Evolutionary conservation across 129 eudicot genomes (phyloP).

Genomic region (Lactuca sativa): DNA sequence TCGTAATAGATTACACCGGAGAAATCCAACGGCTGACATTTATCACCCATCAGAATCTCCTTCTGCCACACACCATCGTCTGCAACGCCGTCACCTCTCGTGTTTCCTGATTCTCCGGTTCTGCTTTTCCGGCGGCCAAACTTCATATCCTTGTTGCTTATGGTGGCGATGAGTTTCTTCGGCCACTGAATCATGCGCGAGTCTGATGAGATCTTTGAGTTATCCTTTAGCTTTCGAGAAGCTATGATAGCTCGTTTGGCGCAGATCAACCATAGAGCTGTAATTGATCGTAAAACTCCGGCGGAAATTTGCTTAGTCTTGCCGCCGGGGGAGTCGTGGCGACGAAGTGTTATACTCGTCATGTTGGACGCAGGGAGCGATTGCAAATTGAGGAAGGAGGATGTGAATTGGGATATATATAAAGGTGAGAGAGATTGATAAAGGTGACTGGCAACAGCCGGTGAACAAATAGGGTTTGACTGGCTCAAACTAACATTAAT

Average conservation of each 20-base stretch:
- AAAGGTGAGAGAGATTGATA: slow-evolving; percentile 22
- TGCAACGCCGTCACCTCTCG: slow-evolving; percentile 16
- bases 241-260: slow-evolving; percentile 42
- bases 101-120: slow-evolving; percentile 15
- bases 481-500: not conserved
- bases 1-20: slow-evolving; percentile 68
- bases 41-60: slow-evolving; percentile 67
- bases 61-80: slow-evolving; percentile 60
- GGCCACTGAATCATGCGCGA: slow-evolving; percentile 41
- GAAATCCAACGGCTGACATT: slow-evolving; percentile 67
- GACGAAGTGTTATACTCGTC: slow-evolving; percentile 20
- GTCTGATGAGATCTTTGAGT: slow-evolving; percentile 27
- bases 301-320: slow-evolving; percentile 30
- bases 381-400: slow-evolving; percentile 1
- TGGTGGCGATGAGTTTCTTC: slow-evolving; percentile 33
- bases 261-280: slow-evolving; percentile 30
- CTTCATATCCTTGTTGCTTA: slow-evolving; percentile 48
- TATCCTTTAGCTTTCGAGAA: slow-evolving; percentile 38
- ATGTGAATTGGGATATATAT: not conserved
- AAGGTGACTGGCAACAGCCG: slow-evolving; percentile 38
- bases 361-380: slow-evolving; percentile 7
- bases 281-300: slow-evolving; percentile 30
- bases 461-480: slow-evolving; percentile 33
- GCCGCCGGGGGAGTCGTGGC: slow-evolving; percentile 13
- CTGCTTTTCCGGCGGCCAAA: slow-evolving; percentile 30